A percentile compares a stretch with the other conserved stretches of the same genome.
phyloP scores from a whole-genome alignment of 345 rosid species.

The Sisymbrium altissimum region DNA sequence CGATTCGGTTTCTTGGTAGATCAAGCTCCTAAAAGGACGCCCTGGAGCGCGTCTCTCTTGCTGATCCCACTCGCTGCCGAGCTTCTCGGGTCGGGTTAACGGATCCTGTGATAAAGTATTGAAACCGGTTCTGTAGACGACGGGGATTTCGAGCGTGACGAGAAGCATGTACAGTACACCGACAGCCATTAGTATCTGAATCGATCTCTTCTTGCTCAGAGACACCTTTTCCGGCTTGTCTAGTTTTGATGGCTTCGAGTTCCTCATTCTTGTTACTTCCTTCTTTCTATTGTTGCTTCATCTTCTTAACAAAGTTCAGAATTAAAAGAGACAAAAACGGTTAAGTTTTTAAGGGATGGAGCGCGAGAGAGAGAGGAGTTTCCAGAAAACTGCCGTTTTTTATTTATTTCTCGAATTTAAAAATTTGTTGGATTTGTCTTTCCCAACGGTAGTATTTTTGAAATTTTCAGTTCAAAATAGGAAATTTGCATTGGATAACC shows the following conservation, averaged over 20 bases:
- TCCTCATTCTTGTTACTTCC: not conserved
- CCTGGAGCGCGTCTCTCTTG: conserved; percentile 47
- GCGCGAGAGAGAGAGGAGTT: not conserved
- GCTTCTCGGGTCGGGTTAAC: conserved; percentile 37
- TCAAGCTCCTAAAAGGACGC: conserved; percentile 47
- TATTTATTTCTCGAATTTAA: too few relatives aligned
- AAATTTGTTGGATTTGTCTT: not conserved
- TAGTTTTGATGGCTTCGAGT: not conserved
- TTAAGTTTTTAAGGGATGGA: not conserved
- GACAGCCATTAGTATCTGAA: conserved; percentile 51
- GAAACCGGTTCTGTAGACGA: conserved; percentile 41
- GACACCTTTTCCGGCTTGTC: conserved; percentile 30
- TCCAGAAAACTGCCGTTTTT: not conserved
- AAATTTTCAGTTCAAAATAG: too few relatives aligned
- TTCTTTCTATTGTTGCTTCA: not conserved
- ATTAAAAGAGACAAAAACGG: too few relatives aligned
- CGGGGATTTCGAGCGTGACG: conserved; percentile 61
- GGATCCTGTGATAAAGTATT: conserved; percentile 42
- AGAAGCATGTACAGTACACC: conserved; percentile 49
- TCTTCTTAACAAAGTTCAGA: not conserved
- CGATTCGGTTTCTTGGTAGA: conserved; percentile 34
- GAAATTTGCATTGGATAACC: too few relatives aligned
- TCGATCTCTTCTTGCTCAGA: conserved; percentile 46
- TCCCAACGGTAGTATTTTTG: not conserved
- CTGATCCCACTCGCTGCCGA: conserved; percentile 40